phyloP scores from a whole-genome alignment of 1,284 basidiomycete genomes.

The Rhodotorula sp. region DNA sequence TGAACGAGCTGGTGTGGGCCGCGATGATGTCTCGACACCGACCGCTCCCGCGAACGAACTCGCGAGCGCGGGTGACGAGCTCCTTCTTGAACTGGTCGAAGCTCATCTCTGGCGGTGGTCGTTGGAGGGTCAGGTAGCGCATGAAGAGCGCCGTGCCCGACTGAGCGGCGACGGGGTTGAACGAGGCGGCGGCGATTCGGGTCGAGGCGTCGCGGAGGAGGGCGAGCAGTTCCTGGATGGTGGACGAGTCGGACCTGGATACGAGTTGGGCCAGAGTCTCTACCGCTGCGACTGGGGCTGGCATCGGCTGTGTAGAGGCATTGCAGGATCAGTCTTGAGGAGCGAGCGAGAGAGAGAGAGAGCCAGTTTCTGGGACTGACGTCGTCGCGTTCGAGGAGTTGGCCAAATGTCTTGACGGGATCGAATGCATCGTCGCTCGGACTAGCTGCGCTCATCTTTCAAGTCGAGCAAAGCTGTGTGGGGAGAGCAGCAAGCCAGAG shows the following conservation, averaged over 20 bases:
- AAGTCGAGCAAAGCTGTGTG: slow-evolving; percentile 1
- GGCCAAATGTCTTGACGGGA: slow-evolving; percentile 33
- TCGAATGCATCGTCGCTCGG: slow-evolving; percentile 16
- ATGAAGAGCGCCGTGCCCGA: slow-evolving; percentile 90
- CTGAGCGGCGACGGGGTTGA: slow-evolving; percentile 79
- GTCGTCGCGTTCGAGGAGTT: slow-evolving; percentile 36
- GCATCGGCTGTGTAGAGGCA: slow-evolving; percentile 58
- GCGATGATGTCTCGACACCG: slow-evolving; percentile 84
- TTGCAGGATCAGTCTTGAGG: not conserved
- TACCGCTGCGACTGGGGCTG: slow-evolving; percentile 84
- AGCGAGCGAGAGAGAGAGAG: no score
- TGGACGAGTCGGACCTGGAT: slow-evolving; percentile 67
- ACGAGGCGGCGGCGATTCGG: slow-evolving; percentile 61
- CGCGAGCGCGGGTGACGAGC: slow-evolving; percentile 72
- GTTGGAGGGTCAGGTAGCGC: slow-evolving; percentile 73
- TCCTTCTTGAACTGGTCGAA: slow-evolving; percentile 79
- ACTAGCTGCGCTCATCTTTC: not conserved
- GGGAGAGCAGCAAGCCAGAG: not conserved
- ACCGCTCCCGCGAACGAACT: slow-evolving; percentile 51
- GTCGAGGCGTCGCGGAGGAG: slow-evolving; percentile 74
- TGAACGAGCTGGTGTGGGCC: slow-evolving; percentile 82
- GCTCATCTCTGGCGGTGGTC: slow-evolving; percentile 52
- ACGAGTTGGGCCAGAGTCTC: slow-evolving; percentile 75
- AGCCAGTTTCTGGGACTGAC: slow-evolving; percentile 22
- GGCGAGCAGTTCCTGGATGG: slow-evolving; percentile 85